Evolutionary conservation across 2,329 filamentous ascomycete genomes (phyloP).

Genomic region (Sporothrix variecibatus): DNA sequence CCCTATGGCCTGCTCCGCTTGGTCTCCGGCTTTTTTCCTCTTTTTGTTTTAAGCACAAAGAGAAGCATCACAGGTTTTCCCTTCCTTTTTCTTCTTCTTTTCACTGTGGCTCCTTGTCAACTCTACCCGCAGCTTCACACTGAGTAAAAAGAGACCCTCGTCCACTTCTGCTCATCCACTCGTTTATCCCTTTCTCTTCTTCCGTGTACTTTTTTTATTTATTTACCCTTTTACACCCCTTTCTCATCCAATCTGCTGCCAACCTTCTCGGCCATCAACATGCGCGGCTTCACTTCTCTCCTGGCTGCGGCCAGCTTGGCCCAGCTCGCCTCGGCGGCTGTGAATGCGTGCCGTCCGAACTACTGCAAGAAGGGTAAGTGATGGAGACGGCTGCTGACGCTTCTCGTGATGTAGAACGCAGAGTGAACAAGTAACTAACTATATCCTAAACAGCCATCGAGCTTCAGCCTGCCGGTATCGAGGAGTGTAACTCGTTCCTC

Average conservation of each 20-base stretch:
- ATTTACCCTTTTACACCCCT: background rate
- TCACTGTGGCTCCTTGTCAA: background rate
- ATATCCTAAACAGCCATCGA: background rate
- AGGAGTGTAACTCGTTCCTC: conserved; percentile 20
- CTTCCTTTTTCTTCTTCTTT: background rate
- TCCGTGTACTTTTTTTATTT: background rate
- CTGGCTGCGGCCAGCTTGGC: conserved; percentile 9
- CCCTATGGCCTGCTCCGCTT: background rate
- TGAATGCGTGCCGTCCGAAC: conserved; percentile 9
- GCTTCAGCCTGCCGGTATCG: background rate
- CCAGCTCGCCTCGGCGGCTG: conserved; percentile 4
- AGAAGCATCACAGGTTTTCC: background rate
- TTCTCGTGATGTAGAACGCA: background rate
- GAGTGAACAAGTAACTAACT: background rate
- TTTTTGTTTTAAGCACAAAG: background rate
- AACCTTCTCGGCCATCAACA: background rate
- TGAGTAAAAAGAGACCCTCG: background rate
- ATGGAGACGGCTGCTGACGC: too few relatives aligned
- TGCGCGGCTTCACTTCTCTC: conserved; percentile 17
- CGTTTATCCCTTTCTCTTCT: conserved; percentile 1
- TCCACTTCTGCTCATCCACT: background rate
- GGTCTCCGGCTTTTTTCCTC: background rate
- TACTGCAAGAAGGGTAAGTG: background rate
- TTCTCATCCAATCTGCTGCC: background rate
- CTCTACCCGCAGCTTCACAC: background rate